Conservation (phyloP, 495 filamentous ascomycete genomes). For the Extremus antarcticus region DNA sequence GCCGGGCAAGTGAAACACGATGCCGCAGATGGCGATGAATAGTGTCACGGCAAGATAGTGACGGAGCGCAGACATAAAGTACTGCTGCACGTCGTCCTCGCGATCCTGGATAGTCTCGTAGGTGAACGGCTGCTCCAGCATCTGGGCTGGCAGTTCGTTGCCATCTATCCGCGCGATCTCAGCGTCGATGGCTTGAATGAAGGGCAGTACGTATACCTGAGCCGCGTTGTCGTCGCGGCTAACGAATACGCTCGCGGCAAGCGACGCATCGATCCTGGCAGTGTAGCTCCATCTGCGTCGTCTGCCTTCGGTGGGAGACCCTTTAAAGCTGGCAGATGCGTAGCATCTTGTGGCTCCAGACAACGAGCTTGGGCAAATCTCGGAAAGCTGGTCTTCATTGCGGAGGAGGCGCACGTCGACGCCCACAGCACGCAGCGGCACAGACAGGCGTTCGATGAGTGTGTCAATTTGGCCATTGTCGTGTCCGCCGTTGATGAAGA, state of each 20-base stretch:
- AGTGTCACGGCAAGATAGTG: conserved; percentile 57
- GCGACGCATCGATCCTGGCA: conserved; percentile 54
- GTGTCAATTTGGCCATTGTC: conserved; percentile 57
- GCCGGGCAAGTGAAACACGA: conserved; percentile 51
- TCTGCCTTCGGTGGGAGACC: conserved; percentile 55
- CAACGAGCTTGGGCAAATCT: conserved; percentile 53
- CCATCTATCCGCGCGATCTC: conserved; percentile 49
- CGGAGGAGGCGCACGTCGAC: conserved; percentile 44
- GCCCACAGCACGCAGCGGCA: conserved; percentile 41
- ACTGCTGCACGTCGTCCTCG: conserved; percentile 44
- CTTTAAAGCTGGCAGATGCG: conserved; percentile 62
- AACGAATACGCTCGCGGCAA: conserved; percentile 50
- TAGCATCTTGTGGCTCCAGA: conserved; percentile 62
- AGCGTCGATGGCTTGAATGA: conserved; percentile 64
- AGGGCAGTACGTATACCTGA: conserved; percentile 62
- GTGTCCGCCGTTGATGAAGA: conserved; percentile 69
- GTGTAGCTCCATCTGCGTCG: conserved; percentile 72
- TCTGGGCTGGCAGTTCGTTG: conserved; percentile 25
- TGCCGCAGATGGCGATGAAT: conserved; percentile 63
- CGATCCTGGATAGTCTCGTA: conserved; percentile 54
- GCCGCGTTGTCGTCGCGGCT: conserved; percentile 50
- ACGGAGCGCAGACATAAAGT: conserved; percentile 59
- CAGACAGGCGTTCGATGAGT: conserved; percentile 51
- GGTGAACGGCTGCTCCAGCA: conserved; percentile 62
- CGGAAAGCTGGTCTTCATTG: conserved; percentile 43